Conservation (phyloP, 1,139 yeast species). For the Protomyces macrosporus region DNA sequence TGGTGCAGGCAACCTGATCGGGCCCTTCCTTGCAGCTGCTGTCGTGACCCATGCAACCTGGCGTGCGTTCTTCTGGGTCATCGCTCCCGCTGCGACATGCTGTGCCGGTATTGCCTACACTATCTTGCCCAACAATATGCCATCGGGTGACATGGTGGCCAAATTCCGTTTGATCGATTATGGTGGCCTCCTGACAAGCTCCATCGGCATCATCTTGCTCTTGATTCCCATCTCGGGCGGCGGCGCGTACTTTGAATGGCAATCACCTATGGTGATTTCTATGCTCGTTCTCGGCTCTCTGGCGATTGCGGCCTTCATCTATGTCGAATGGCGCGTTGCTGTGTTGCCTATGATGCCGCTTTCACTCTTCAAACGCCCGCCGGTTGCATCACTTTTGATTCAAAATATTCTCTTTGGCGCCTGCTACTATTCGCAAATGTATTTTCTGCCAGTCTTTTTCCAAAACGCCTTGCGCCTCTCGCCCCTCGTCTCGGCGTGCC, state of each 20-base stretch:
- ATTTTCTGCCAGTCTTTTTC: slow-evolving; percentile 4
- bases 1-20: slow-evolving; percentile 52
- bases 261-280: slow-evolving; percentile 5
- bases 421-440: slow-evolving; percentile 1
- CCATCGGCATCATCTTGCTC: slow-evolving; percentile 3
- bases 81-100: neutral
- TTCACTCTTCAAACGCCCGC: neutral
- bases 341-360: slow-evolving; percentile 8
- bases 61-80: slow-evolving; percentile 38
- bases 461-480: neutral
- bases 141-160: neutral
- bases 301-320: neutral
- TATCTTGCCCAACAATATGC: neutral
- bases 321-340: slow-evolving; percentile 1
- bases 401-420: slow-evolving; percentile 2
- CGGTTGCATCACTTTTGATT: neutral
- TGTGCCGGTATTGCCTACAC: neutral
- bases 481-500: slow-evolving; percentile 20
- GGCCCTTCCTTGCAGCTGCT: slow-evolving; percentile 55
- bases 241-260: slow-evolving; percentile 11
- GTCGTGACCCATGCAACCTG: slow-evolving; percentile 46
- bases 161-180: neutral
- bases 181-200: neutral
- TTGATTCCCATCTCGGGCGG: slow-evolving; percentile 16
- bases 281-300: slow-evolving; percentile 5